Evolutionary conservation across 78 protist genomes (phyloP).

Genomic region (Chrysochromulina tobinii): DNA sequence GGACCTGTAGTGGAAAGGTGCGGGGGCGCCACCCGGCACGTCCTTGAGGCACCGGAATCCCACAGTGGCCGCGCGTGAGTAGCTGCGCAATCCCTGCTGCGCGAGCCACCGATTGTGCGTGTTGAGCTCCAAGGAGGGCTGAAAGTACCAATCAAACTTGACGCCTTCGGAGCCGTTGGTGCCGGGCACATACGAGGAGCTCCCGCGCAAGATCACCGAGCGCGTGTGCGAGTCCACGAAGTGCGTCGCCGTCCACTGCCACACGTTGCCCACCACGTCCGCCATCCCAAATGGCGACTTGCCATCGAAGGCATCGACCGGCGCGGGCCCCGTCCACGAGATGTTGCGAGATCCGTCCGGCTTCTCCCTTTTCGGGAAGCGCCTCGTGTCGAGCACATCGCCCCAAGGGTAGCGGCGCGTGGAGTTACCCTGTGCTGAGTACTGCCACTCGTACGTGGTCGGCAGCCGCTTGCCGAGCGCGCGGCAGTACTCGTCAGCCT

Average conservation of each 20-base stretch:
- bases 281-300: constrained; percentile 27
- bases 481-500: background rate
- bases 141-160: background rate
- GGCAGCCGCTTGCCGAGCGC: background rate
- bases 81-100: background rate
- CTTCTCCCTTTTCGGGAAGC: background rate
- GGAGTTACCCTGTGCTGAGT: constrained; percentile 23
- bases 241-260: constrained; percentile 14
- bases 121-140: background rate
- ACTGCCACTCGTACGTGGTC: constrained; percentile 31
- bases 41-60: background rate
- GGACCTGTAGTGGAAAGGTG: too few relatives aligned
- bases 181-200: background rate
- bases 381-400: background rate
- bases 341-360: background rate
- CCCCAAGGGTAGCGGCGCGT: constrained; percentile 41
- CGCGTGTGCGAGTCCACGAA: constrained; percentile 26
- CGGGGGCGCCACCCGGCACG: background rate
- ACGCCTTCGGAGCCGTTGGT: too few relatives aligned
- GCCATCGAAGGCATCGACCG: background rate
- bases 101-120: background rate
- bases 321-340: background rate
- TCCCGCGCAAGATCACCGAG: constrained; percentile 24
- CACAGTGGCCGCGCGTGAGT: background rate
- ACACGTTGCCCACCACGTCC: constrained; percentile 26